These are phyloP conservation scores for Lolium perenne DNA, from an alignment of 176 grass and related monocot genomes.

Conservation along the genomic window DNA sequence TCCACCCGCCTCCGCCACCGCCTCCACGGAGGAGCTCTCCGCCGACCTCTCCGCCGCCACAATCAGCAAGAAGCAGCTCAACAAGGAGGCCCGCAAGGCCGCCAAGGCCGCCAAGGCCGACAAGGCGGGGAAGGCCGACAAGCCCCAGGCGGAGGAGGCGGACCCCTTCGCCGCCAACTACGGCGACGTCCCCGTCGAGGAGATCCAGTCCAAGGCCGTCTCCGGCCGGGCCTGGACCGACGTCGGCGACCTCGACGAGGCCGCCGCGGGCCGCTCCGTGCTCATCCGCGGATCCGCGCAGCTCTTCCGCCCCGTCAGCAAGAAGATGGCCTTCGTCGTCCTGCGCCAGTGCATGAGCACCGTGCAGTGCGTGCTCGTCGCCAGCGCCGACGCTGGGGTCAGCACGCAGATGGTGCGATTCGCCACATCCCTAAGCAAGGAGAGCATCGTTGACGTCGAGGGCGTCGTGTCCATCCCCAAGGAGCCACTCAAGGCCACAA, in stretches of 20 bases:
- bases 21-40: background rate
- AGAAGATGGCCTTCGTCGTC: slow-evolving; percentile 97
- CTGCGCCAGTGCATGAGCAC: slow-evolving; percentile 79
- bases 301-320: slow-evolving; percentile 71
- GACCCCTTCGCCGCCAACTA: slow-evolving; percentile 69
- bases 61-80: slow-evolving; percentile 69
- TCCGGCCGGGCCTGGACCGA: slow-evolving; percentile 65
- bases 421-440: slow-evolving; percentile 77
- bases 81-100: slow-evolving; percentile 86
- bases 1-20: background rate
- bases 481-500: slow-evolving; percentile 88
- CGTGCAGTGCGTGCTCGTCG: slow-evolving; percentile 83
- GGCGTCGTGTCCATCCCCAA: slow-evolving; percentile 79
- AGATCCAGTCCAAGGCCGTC: slow-evolving; percentile 82
- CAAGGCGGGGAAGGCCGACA: slow-evolving; percentile 53
- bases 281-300: slow-evolving; percentile 76
- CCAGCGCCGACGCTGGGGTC: slow-evolving; percentile 58
- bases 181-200: slow-evolving; percentile 68
- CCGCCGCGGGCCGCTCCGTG: slow-evolving; percentile 49
- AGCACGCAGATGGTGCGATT: slow-evolving; percentile 95
- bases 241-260: slow-evolving; percentile 48
- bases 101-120: slow-evolving; percentile 75
- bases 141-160: background rate
- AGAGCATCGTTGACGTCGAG: slow-evolving; percentile 85
- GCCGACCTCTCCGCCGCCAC: slow-evolving; percentile 11